Evolutionary conservation across 768 basidiomycete species (phyloP), one percentile per base, ranked within the genome.

Genomic region (Lentinula raphanica): DNA sequence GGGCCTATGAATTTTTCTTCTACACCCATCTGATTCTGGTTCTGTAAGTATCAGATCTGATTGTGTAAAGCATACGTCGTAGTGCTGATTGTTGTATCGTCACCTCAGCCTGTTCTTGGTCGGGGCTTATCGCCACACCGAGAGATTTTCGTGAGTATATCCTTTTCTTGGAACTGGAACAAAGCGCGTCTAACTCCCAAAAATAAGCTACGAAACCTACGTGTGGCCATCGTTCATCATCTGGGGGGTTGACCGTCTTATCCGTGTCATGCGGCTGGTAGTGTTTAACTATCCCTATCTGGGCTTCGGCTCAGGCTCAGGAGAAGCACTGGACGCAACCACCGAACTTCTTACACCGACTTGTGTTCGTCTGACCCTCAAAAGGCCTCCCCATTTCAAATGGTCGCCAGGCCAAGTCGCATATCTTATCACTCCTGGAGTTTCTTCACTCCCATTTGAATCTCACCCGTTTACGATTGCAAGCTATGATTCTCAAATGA

Each of bases 401-500:
- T 82, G 80, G 80, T 63, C 66, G 4, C 70, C 80, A 0, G 80
- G 80, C n/a, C 80, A 82, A 64, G 67, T 71, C 8, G 78, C 76
- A 0, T 82, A 73, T 60, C 69, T 82, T n/a, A 71, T 67, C 13
- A 70, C 79, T 63, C 80, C 80, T n/a, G 68, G 71, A 0, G 72
- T 82, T 13, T 80, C 79, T 9, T 49, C 27, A 0, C 63, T 74
- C 42, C 80, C 78, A 8, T 74, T 77, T 51, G 80, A 81, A 64
- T 67, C 76, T 0, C 80, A 82, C 63, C 80, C 80, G 1, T 81
- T 81, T 65, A 80, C 80, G 3, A 81, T 81, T 58, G 72, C 75
- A 31, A 80, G 54, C 29, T 57, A 68, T 21, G 73, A 75, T 31
- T 69, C 71, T 15, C 31, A 53, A 11, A 56, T 65, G 56, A 57